Evolutionary conservation across 352 stramenopile genomes (phyloP).

Genomic region (Globisporangium echinulatum): DNA sequence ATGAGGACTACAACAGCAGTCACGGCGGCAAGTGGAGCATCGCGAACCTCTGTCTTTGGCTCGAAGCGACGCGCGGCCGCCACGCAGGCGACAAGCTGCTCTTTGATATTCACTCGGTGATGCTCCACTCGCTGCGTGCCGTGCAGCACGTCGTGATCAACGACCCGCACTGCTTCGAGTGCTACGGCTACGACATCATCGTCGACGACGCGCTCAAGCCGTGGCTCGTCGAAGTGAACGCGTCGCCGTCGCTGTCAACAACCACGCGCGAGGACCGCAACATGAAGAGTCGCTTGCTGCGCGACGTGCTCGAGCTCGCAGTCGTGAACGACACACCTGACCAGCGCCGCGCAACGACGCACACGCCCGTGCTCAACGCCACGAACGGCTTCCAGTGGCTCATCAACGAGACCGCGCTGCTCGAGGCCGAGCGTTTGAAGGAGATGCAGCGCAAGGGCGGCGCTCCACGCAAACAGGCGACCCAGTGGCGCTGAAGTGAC

Average conservation of each 20-base stretch:
- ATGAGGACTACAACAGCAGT: constrained; percentile 88
- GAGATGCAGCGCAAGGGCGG: constrained; percentile 37
- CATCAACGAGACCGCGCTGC: constrained; percentile 49
- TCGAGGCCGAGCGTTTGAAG: constrained; percentile 43
- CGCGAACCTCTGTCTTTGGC: constrained; percentile 77
- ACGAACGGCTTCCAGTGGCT: constrained; percentile 70
- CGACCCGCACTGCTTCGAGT: constrained; percentile 92
- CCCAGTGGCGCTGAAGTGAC: constrained; percentile 24
- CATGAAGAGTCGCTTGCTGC: constrained; percentile 70
- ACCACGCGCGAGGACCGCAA: constrained; percentile 69
- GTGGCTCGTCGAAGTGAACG: constrained; percentile 90
- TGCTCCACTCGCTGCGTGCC: constrained; percentile 79
- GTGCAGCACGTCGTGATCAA: constrained; percentile 93
- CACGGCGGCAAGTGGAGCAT: constrained; percentile 90
- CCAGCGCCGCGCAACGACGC: constrained; percentile 26
- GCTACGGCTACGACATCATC: constrained; percentile 94
- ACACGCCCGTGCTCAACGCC: constrained; percentile 35
- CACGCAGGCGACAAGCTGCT: constrained; percentile 54
- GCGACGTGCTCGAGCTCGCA: constrained; percentile 64
- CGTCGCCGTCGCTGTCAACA: constrained; percentile 64
- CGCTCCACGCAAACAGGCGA: constrained; percentile 27
- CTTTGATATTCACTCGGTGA: constrained; percentile 65
- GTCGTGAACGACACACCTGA: constrained; percentile 41
- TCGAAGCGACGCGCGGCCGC: constrained; percentile 64
- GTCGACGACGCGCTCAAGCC: constrained; percentile 89